Conservation (phyloP, 2,329 filamentous ascomycete genomes). For the Arthrobotrys megalospora region DNA sequence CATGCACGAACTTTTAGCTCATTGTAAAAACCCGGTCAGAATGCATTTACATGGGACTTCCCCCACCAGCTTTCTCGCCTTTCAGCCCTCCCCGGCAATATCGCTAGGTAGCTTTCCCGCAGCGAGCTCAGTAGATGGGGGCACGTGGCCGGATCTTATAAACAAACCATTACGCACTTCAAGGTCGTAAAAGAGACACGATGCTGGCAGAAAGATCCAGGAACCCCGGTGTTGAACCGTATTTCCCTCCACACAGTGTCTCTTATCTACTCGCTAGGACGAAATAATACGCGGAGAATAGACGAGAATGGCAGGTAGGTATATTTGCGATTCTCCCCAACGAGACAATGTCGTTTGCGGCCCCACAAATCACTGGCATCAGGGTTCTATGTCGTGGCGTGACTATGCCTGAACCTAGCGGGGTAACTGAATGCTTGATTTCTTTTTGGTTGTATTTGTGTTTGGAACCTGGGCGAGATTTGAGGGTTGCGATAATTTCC, state of each 20-base stretch:
- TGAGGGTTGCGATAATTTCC: constrained; percentile 4
- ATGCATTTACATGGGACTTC: constrained; percentile 5
- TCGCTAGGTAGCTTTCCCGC: constrained; percentile 3
- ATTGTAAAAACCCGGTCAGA: constrained; percentile 33
- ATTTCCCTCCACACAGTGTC: neutral
- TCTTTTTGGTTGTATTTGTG: constrained; percentile 8
- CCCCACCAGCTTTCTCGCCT: constrained; percentile 1
- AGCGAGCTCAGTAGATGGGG: constrained; percentile 26
- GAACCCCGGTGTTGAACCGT: constrained; percentile 17
- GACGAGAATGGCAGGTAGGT: constrained; percentile 32
- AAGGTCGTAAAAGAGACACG: neutral
- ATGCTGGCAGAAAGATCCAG: neutral
- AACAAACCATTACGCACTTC: constrained; percentile 17
- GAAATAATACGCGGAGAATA: constrained; percentile 10
- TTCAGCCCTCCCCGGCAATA: neutral
- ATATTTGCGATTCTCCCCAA: constrained; percentile 34
- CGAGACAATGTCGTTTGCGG: constrained; percentile 40
- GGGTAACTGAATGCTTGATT: constrained; percentile 17
- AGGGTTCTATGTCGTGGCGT: constrained; percentile 44
- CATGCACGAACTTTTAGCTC: neutral
- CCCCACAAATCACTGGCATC: constrained; percentile 50
- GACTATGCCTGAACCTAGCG: constrained; percentile 32
- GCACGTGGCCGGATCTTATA: constrained; percentile 27
- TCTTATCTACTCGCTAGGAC: constrained; percentile 24
- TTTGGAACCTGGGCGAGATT: constrained; percentile 7